phyloP scores from a whole-genome alignment of 2,329 filamentous ascomycete species.

The Fusarium sp. region DNA sequence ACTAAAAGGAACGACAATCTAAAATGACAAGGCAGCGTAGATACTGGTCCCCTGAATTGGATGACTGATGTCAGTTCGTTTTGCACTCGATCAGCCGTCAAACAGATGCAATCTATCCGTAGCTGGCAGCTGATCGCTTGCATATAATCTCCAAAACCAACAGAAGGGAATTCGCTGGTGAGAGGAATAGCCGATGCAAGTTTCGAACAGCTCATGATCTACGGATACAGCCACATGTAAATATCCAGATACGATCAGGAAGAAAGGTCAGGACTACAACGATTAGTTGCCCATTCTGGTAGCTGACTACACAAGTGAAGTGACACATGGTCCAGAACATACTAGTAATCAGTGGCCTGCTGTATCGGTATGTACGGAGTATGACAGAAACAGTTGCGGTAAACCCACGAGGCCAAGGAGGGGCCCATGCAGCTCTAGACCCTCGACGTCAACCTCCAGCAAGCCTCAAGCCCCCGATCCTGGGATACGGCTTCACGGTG shows the following conservation, averaged over 20 bases:
- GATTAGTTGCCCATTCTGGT: background rate
- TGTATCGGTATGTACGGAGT: background rate
- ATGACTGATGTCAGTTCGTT: background rate
- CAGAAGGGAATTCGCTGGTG: background rate
- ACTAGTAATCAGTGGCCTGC: background rate
- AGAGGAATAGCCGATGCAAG: background rate
- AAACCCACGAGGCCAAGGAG: slow-evolving; percentile 5
- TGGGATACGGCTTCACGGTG: slow-evolving; percentile 24
- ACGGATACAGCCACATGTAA: background rate
- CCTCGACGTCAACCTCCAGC: background rate
- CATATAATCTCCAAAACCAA: background rate
- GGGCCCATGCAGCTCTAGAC: slow-evolving; percentile 6
- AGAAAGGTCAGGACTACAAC: background rate
- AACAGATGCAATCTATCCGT: background rate
- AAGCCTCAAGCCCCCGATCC: slow-evolving; percentile 1
- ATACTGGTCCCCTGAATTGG: slow-evolving; percentile 13
- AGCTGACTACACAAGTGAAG: slow-evolving; percentile 3
- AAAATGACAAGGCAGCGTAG: slow-evolving; percentile 17
- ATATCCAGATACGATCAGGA: background rate
- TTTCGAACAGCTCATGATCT: background rate
- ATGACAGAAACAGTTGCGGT: slow-evolving; percentile 12
- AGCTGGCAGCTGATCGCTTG: background rate
- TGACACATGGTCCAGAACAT: slow-evolving; percentile 6
- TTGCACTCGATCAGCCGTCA: slow-evolving; percentile 20
- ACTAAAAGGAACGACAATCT: slow-evolving; percentile 15